Evolutionary conservation across 495 filamentous ascomycete species (phyloP), one percentile per base, ranked within the genome.

Genomic region (Trypethelium eluteriae): DNA sequence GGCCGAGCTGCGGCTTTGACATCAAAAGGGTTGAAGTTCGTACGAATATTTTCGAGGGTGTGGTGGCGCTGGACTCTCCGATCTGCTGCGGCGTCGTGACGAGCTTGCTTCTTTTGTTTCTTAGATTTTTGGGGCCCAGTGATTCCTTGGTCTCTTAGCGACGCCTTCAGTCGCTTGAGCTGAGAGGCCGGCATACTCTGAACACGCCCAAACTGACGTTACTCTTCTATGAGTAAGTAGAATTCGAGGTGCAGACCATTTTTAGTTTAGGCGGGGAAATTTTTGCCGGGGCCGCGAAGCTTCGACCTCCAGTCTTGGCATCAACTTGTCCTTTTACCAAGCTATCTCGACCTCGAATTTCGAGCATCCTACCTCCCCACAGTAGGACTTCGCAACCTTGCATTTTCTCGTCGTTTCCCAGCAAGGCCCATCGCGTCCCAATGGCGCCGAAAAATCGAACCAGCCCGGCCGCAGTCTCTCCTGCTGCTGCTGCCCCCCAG

Each of bases 21-120:
- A 75, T 98, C 94, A 76, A 98, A 98, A 2, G 94, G 94, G 77
- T 97, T 98, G 85, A 97, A 97, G 70, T 91, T 85, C 67, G 97
- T 92, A 69, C 94, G 88, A 73, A 98, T 96, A 62, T 83, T 83
- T 71, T 89, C 83, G 63, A 98, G 80, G 14, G 89, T 90, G 53
- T 84, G 84, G 70, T 86, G 84, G 64, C 88, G 83, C 76, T 90
- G 84, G n/a, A 88, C 83, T 63, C 85, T 81, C 69, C 89, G 87
- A 69, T 89, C 85, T 68, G 84, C 80, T 61, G 80, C 80, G 59
- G 81, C 81, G 47, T 84, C 84, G 74, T 85, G 81, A 74, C 87
- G 83, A 75, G 86, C 85, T 75, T 89, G 83, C 71, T 87, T 89
- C 74, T 88, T 90, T 72, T 96, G 85, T 77, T 96, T 96, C 74